Percentiles rank a stretch among this genome's conserved stretches.
phyloP scores from a whole-genome alignment of 2,329 filamentous ascomycete species.

The Sordariomycetes sp. region DNA sequence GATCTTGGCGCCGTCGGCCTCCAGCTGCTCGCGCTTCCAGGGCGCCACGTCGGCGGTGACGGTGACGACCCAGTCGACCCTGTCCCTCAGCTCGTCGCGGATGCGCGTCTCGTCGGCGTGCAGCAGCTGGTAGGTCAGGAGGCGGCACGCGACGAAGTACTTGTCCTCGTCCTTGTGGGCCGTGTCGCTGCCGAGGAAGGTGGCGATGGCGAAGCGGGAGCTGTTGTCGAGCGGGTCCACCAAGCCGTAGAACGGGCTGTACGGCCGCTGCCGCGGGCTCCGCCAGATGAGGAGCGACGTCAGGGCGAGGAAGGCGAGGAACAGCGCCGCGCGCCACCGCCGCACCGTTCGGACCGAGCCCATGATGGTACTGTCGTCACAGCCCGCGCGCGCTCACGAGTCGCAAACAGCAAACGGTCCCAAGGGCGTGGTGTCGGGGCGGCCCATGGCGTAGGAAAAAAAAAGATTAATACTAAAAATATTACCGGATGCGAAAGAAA shows the following conservation, averaged over 20 bases:
- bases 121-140: slow-evolving; percentile 28
- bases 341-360: background rate
- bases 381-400: too few species aligned
- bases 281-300: background rate
- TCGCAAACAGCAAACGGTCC: too few species aligned
- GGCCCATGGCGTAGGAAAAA: too few species aligned
- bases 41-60: slow-evolving; percentile 18
- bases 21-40: slow-evolving; percentile 19
- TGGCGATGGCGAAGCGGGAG: slow-evolving; percentile 20
- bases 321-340: background rate
- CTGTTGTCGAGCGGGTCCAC: background rate
- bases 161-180: slow-evolving; percentile 17
- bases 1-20: slow-evolving; percentile 25
- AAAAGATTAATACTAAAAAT: too few species aligned
- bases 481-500: too few species aligned
- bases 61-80: slow-evolving; percentile 25
- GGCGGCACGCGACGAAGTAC: slow-evolving; percentile 26
- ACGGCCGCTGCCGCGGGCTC: background rate
- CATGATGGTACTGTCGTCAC: background rate
- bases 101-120: slow-evolving; percentile 21
- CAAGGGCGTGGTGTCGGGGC: too few species aligned
- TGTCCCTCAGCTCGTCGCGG: slow-evolving; percentile 8
- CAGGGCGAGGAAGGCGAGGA: background rate
- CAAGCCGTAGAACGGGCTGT: background rate
- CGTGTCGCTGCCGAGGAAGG: slow-evolving; percentile 22